These are phyloP conservation scores for Aspergillus bombycis DNA, from an alignment of 2,329 filamentous ascomycete genomes.

Conservation along the genomic window DNA sequence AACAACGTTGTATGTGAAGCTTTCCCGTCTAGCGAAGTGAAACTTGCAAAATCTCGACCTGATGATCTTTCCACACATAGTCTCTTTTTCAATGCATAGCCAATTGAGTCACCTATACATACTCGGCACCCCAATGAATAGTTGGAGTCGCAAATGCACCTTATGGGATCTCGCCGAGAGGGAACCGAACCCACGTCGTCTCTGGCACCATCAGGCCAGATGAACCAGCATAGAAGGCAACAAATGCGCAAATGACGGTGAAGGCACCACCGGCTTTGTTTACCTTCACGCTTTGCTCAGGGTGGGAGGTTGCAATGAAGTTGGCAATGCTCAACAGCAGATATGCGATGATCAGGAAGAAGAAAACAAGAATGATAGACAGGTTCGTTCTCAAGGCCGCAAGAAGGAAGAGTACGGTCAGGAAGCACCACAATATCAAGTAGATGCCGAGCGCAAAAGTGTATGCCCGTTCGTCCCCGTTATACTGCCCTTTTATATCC, in stretches of 20 bases:
- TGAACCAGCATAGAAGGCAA: slow-evolving; percentile 48
- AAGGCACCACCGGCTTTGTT: slow-evolving; percentile 51
- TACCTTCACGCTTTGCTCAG: slow-evolving; percentile 44
- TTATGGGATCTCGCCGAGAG: slow-evolving; percentile 38
- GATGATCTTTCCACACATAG: no score
- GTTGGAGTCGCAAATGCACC: accelerated
- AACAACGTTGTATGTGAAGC: no score
- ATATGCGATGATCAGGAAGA: slow-evolving; percentile 62
- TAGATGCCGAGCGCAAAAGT: slow-evolving; percentile 61
- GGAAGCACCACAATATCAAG: slow-evolving; percentile 63
- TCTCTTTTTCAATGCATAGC: no score
- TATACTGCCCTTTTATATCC: slow-evolving; percentile 54
- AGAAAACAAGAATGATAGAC: slow-evolving; percentile 61
- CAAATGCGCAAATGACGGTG: slow-evolving; percentile 40
- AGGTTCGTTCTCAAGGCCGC: slow-evolving; percentile 62
- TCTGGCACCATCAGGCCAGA: slow-evolving; percentile 46
- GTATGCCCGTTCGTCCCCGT: slow-evolving; percentile 40
- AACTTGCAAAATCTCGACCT: no score
- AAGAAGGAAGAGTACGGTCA: slow-evolving; percentile 60
- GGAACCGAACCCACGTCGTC: slow-evolving; percentile 48
- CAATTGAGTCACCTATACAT: no score
- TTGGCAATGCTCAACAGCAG: slow-evolving; percentile 59
- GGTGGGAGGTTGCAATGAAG: slow-evolving; percentile 48
- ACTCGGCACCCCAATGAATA: not conserved
- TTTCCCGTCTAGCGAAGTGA: no score